Conservation (phyloP, 2,329 filamentous ascomycete genomes). For the Pseudopyricularia javanii region DNA sequence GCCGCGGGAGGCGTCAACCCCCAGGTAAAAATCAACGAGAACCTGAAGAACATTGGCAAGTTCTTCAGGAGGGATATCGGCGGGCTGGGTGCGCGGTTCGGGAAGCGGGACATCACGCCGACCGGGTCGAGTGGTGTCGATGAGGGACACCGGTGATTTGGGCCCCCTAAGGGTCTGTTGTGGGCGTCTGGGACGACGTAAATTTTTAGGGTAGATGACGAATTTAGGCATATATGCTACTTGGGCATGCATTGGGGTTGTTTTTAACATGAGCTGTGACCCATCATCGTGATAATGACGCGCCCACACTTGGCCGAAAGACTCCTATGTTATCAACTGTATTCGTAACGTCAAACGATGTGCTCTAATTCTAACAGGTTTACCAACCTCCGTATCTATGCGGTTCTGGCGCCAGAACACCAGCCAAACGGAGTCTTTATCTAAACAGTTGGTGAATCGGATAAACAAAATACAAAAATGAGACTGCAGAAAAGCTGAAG, state of each 20-base stretch:
- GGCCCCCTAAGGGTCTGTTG: background rate
- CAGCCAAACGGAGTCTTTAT: background rate
- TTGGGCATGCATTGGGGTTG: too few species aligned
- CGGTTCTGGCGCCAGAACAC: background rate
- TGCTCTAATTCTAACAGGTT: too few species aligned
- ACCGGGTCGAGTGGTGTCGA: background rate
- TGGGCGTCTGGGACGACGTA: background rate
- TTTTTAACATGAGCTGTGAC: too few species aligned
- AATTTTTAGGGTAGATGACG: background rate
- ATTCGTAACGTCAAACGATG: too few species aligned
- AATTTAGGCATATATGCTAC: too few species aligned
- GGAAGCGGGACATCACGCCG: slow-evolving; percentile 38
- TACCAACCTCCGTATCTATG: too few species aligned
- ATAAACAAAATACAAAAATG: background rate
- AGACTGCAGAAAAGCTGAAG: background rate
- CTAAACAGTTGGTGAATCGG: background rate
- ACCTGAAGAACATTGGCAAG: slow-evolving; percentile 89
- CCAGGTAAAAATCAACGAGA: slow-evolving; percentile 75
- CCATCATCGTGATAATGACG: too few species aligned
- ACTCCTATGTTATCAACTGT: too few species aligned
- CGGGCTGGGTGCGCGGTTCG: slow-evolving; percentile 61
- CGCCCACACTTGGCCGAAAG: too few species aligned
- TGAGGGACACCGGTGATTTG: background rate
- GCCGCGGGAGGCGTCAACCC: slow-evolving; percentile 31
- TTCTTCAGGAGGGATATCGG: slow-evolving; percentile 87